phyloP scores from a whole-genome alignment of 2,329 filamentous ascomycete species.

The Colletotrichum acutatum region DNA sequence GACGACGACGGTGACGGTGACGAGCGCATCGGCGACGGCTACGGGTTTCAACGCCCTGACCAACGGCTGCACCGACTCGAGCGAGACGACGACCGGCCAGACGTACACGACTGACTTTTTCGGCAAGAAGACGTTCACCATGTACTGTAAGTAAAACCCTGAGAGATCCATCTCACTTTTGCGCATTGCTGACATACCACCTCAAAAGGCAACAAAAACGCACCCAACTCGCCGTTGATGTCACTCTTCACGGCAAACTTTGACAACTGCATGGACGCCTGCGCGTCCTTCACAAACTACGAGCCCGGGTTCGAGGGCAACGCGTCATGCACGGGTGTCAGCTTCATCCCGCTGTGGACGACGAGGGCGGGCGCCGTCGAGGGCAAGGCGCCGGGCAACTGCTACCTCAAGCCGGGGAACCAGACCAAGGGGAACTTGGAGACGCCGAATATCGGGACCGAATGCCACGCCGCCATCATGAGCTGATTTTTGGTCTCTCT shows the following conservation, averaged over 20 bases:
- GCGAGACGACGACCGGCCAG: slow-evolving; percentile 48
- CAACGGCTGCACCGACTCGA: slow-evolving; percentile 51
- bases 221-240: slow-evolving; percentile 49
- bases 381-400: slow-evolving; percentile 55
- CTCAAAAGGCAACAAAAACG: slow-evolving; percentile 48
- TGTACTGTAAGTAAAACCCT: slow-evolving; percentile 47
- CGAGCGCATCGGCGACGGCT: slow-evolving; percentile 39
- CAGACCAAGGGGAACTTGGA: slow-evolving; percentile 44
- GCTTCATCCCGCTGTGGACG: slow-evolving; percentile 57
- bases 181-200: neutral
- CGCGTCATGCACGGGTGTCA: slow-evolving; percentile 46
- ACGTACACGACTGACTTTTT: slow-evolving; percentile 53
- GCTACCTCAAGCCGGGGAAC: slow-evolving; percentile 55
- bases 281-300: slow-evolving; percentile 47
- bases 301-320: slow-evolving; percentile 28
- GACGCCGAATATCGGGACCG: slow-evolving; percentile 46
- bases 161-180: neutral
- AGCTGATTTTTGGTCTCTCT: neutral
- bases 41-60: slow-evolving; percentile 47
- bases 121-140: slow-evolving; percentile 48
- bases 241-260: slow-evolving; percentile 56
- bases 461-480: slow-evolving; percentile 49
- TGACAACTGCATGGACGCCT: slow-evolving; percentile 59
- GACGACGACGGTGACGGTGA: slow-evolving; percentile 33
- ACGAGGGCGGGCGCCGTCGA: slow-evolving; percentile 45